phyloP scores from a whole-genome alignment of 345 rosid genomes.

The Luvunga scandens region DNA sequence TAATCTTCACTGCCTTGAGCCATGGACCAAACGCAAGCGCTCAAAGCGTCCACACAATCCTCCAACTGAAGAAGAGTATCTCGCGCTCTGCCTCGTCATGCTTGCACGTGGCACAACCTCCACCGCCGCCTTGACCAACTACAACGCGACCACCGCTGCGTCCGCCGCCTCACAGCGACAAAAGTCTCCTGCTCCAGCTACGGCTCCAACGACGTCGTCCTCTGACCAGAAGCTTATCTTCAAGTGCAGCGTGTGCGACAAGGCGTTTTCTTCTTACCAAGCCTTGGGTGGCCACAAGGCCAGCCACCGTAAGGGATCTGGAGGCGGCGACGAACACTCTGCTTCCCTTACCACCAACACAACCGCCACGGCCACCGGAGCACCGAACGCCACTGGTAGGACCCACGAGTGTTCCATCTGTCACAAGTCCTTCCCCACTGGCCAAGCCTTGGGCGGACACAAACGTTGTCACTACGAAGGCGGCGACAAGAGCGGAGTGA shows the following conservation, averaged over 20 bases:
- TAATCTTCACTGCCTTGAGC: constrained; percentile 41
- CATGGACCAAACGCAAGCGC: constrained; percentile 83
- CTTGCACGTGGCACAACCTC: constrained; percentile 69
- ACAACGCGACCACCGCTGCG: background rate
- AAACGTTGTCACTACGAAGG: constrained; percentile 79
- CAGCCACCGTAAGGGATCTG: constrained; percentile 67
- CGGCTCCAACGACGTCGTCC: constrained; percentile 7
- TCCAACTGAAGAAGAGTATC: constrained; percentile 77
- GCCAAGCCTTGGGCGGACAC: constrained; percentile 81
- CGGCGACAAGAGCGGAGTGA: constrained; percentile 33
- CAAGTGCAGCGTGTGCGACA: constrained; percentile 79
- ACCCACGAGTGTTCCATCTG: constrained; percentile 70
- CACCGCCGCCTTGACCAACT: background rate
- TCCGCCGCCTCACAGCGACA: background rate
- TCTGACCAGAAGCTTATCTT: constrained; percentile 33
- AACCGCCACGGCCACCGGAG: background rate
- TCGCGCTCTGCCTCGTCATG: constrained; percentile 94
- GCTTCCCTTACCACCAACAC: constrained; percentile 18
- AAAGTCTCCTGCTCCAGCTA: constrained; percentile 9
- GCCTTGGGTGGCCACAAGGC: constrained; percentile 96
- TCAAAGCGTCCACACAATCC: constrained; percentile 68
- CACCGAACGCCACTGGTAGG: constrained; percentile 28
- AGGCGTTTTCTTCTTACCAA: constrained; percentile 74
- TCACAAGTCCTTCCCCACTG: constrained; percentile 60
- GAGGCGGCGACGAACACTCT: constrained; percentile 32